phyloP scores from a whole-genome alignment of 345 rosid genomes.

The Trapa incisa region DNA sequence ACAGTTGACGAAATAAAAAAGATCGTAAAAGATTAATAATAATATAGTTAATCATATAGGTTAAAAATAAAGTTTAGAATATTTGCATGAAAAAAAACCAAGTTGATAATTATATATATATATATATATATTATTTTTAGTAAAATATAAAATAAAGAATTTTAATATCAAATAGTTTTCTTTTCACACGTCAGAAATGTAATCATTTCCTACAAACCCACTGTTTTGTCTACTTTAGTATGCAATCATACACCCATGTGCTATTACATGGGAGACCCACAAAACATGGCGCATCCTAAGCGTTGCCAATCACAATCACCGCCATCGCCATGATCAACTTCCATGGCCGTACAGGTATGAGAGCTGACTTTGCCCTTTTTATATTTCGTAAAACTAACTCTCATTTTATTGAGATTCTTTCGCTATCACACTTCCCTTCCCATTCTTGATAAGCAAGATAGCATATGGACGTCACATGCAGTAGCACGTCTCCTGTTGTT shows the following conservation, averaged over 20 bases:
- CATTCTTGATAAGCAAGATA: slow-evolving; percentile 3
- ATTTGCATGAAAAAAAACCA: too few species aligned
- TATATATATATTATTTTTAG: too few species aligned
- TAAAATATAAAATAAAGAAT: too few species aligned
- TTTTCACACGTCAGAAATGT: too few species aligned
- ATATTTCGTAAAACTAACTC: neutral
- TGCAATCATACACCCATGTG: slow-evolving; percentile 33
- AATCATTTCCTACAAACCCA: too few species aligned
- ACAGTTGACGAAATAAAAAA: too few species aligned
- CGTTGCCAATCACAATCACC: slow-evolving; percentile 6
- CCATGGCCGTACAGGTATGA: slow-evolving; percentile 8
- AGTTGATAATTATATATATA: too few species aligned
- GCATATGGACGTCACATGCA: slow-evolving; percentile 4
- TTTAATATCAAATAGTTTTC: too few species aligned
- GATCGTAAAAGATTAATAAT: too few species aligned
- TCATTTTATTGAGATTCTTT: neutral
- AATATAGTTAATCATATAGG: too few species aligned
- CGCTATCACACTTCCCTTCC: neutral
- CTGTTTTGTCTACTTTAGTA: too few species aligned
- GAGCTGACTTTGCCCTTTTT: slow-evolving; percentile 11
- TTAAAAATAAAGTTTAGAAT: too few species aligned
- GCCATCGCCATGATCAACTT: neutral
- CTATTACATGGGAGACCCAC: slow-evolving; percentile 25
- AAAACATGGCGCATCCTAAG: slow-evolving; percentile 28
- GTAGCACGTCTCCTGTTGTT: neutral